Evolutionary conservation across 2,329 filamentous ascomycete genomes (phyloP).

Genomic region (Aspergillus pseudonomiae): DNA sequence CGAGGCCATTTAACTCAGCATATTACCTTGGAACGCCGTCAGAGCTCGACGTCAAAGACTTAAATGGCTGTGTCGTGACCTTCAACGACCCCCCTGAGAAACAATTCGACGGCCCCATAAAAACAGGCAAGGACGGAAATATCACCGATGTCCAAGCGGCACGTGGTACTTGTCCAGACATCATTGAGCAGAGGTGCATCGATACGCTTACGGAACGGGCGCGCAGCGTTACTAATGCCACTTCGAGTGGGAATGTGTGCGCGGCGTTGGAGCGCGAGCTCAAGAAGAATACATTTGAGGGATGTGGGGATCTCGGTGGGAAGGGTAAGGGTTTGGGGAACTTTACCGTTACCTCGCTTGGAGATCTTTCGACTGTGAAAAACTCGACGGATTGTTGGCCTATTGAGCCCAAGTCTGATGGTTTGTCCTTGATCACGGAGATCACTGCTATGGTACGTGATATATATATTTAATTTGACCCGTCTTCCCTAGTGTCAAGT

Average conservation of each 20-base stretch:
- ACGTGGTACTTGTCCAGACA: constrained; percentile 15
- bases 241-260: background rate
- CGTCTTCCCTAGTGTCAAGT: background rate
- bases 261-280: constrained; percentile 4
- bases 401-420: constrained; percentile 16
- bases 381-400: constrained; percentile 19
- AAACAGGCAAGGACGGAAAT: background rate
- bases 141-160: constrained; percentile 10
- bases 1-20: constrained; percentile 15
- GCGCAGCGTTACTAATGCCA: background rate
- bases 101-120: constrained; percentile 7
- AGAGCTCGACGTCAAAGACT: background rate
- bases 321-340: constrained; percentile 9
- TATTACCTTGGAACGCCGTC: constrained; percentile 21
- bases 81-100: constrained; percentile 18
- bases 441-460: constrained; percentile 5
- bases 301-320: constrained; percentile 9
- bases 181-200: constrained; percentile 20
- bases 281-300: background rate
- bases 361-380: constrained; percentile 2
- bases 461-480: background rate
- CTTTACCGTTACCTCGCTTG: constrained; percentile 14
- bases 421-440: constrained; percentile 6
- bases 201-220: constrained; percentile 15
- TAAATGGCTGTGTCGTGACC: constrained; percentile 21